Evolutionary conservation across 2,329 filamentous ascomycete species (phyloP).

Genomic region (Apiospora saccharicola): DNA sequence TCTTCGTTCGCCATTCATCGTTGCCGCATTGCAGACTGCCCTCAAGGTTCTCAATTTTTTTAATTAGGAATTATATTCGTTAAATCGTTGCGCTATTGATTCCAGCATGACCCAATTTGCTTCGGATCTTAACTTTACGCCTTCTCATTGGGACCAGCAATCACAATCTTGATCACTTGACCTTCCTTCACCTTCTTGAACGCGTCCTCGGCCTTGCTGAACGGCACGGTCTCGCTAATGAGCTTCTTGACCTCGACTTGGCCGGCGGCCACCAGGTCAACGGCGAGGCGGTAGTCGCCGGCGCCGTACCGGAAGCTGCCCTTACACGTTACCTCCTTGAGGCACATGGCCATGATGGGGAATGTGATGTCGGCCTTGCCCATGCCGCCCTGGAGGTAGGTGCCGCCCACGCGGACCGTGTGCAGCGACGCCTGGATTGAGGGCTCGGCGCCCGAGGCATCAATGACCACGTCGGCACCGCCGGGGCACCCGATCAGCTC

Average conservation of each 20-base stretch:
- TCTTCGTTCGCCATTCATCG: background rate
- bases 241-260: slow-evolving; percentile 84
- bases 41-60: slow-evolving; percentile 7
- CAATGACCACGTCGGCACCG: slow-evolving; percentile 81
- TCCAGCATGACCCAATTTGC: background rate
- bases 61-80: background rate
- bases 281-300: slow-evolving; percentile 86
- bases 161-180: slow-evolving; percentile 76
- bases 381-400: slow-evolving; percentile 89
- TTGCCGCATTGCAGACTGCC: background rate
- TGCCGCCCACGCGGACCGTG: slow-evolving; percentile 73
- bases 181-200: slow-evolving; percentile 88
- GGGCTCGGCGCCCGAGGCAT: slow-evolving; percentile 80
- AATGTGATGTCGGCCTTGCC: slow-evolving; percentile 87
- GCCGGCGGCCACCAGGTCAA: slow-evolving; percentile 77
- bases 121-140: background rate
- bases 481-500: slow-evolving; percentile 67
- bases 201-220: slow-evolving; percentile 83
- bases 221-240: slow-evolving; percentile 79
- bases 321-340: slow-evolving; percentile 86
- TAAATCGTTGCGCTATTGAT: background rate
- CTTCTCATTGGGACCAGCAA: slow-evolving; percentile 71
- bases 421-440: slow-evolving; percentile 80
- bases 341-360: slow-evolving; percentile 88
- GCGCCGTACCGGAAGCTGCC: slow-evolving; percentile 90